Evolutionary conservation across 768 basidiomycete genomes (phyloP).

Genomic region (Macrolepiota dolichaula): DNA sequence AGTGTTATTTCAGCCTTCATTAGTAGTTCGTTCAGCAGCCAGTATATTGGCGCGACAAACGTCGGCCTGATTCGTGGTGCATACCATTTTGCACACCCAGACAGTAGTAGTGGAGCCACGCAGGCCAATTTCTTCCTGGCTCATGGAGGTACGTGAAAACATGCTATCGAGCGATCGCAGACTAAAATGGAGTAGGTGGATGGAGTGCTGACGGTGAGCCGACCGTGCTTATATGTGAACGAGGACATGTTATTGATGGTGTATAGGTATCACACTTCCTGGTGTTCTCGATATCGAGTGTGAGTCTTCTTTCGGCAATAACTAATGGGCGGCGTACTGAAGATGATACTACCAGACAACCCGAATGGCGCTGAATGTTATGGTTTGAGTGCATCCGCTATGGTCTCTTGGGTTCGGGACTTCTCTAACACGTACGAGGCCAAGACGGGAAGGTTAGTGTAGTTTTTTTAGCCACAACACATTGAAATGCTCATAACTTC

Average conservation of each 20-base stretch:
- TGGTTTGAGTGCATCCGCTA: slow-evolving; percentile 44
- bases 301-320: slow-evolving; percentile 21
- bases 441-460: slow-evolving; percentile 38
- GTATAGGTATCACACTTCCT: slow-evolving; percentile 42
- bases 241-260: background rate
- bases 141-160: slow-evolving; percentile 40
- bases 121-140: slow-evolving; percentile 61
- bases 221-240: too few relatives aligned
- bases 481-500: background rate
- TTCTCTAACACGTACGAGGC: slow-evolving; percentile 60
- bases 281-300: slow-evolving; percentile 65
- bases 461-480: background rate
- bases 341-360: slow-evolving; percentile 34
- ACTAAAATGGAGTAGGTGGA: slow-evolving; percentile 21
- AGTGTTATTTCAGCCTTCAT: background rate
- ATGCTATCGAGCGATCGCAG: background rate
- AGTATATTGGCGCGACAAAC: slow-evolving; percentile 56
- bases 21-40: slow-evolving; percentile 37
- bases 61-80: slow-evolving; percentile 55
- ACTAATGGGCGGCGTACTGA: background rate
- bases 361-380: slow-evolving; percentile 53
- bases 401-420: slow-evolving; percentile 61
- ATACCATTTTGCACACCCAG: slow-evolving; percentile 62
- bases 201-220: slow-evolving; percentile 44
- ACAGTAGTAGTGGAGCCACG: slow-evolving; percentile 46